A percentile compares a stretch with the other conserved stretches of the same genome.
Evolutionary conservation across 306 rosid species (phyloP).

Genomic region (Cicer yamashitae): DNA sequence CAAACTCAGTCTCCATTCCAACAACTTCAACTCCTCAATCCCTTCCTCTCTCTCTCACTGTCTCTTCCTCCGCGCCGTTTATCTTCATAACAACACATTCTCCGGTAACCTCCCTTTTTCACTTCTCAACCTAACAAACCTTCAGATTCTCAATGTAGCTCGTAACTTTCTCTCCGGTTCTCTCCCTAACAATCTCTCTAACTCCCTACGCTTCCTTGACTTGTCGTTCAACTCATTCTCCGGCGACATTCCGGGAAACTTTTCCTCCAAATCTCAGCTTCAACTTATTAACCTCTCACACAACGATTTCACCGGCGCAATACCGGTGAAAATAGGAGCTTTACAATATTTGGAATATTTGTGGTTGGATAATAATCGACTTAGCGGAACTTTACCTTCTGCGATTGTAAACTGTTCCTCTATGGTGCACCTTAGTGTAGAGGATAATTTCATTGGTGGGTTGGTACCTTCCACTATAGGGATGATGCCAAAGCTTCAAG

Average conservation of each 20-base stretch:
- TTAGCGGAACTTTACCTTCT: conserved; percentile 74
- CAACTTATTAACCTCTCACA: conserved; percentile 65
- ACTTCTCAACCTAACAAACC: conserved; percentile 70
- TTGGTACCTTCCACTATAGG: conserved; percentile 70
- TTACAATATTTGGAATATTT: conserved; percentile 59
- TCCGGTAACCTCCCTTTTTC: conserved; percentile 64
- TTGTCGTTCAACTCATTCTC: conserved; percentile 64
- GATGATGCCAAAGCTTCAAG: conserved; percentile 64
- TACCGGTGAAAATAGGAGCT: conserved; percentile 59
- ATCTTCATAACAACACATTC: conserved; percentile 70
- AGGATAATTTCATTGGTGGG: conserved; percentile 64
- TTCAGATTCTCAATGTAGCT: conserved; percentile 68
- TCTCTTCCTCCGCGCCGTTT: conserved; percentile 64
- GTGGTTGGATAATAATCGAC: conserved; percentile 61
- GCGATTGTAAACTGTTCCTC: conserved; percentile 71
- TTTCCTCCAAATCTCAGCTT: conserved; percentile 59
- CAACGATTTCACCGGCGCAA: conserved; percentile 65
- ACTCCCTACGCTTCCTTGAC: conserved; percentile 61
- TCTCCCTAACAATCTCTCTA: conserved; percentile 48
- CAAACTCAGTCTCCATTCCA: conserved; percentile 72
- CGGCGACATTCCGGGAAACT: conserved; percentile 64
- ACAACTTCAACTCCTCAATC: conserved; percentile 66
- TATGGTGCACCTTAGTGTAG: conserved; percentile 65
- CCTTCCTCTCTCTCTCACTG: conserved; percentile 74
- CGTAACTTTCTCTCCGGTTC: conserved; percentile 63